Conservation (phyloP, 2,329 filamentous ascomycete genomes). For the Ophioceras dolichostomum region DNA sequence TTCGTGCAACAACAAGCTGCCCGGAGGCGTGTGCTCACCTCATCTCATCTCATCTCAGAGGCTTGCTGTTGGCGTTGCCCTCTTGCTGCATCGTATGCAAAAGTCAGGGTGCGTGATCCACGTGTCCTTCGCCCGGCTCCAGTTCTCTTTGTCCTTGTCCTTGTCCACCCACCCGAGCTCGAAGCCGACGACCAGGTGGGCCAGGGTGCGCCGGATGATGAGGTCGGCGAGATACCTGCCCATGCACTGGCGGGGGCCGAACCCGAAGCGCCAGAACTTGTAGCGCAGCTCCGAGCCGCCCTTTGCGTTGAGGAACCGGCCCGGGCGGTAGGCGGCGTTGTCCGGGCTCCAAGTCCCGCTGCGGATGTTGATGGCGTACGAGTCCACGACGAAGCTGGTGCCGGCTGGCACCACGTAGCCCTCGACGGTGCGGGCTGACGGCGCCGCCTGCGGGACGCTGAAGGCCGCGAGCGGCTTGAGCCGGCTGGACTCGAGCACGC, state of each 20-base stretch:
- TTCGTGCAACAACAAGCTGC: too few relatives aligned
- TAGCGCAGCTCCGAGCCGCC: conserved; percentile 16
- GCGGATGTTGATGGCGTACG: conserved; percentile 27
- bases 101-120: conserved; percentile 9
- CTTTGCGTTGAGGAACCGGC: conserved; percentile 11
- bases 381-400: conserved; percentile 28
- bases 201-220: conserved; percentile 16
- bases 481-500: conserved; percentile 25
- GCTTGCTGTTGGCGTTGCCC: too few relatives aligned
- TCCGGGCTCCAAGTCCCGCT: conserved; percentile 26
- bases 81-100: not conserved
- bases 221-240: conserved; percentile 27
- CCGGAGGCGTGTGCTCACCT: too few relatives aligned
- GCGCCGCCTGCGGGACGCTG: conserved; percentile 24
- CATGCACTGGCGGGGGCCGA: conserved; percentile 29
- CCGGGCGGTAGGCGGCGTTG: conserved; percentile 19
- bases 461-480: conserved; percentile 26
- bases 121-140: conserved; percentile 4
- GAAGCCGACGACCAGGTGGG: conserved; percentile 8
- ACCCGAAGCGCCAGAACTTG: conserved; percentile 30
- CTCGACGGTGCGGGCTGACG: conserved; percentile 17
- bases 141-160: conserved; percentile 3
- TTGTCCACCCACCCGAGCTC: conserved; percentile 2
- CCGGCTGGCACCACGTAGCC: conserved; percentile 23
- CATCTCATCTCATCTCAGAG: too few relatives aligned